phyloP scores from a whole-genome alignment of 345 rosid genomes.

The Geranium rotundifolium region DNA sequence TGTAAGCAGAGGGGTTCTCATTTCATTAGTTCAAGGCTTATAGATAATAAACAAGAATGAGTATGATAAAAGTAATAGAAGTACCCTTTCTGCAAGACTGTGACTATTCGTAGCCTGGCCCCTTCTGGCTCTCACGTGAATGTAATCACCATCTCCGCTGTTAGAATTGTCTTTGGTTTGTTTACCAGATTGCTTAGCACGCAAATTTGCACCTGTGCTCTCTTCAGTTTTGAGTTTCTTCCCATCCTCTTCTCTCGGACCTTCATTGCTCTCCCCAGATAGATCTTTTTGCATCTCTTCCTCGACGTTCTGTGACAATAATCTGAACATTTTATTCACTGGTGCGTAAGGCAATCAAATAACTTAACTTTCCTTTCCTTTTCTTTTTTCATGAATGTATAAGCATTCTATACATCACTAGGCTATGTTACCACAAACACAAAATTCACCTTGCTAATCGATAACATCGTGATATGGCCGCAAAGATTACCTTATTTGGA shows the following conservation, averaged over 20 bases:
- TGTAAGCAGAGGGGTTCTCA: conserved; percentile 17
- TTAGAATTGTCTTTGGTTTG: conserved; percentile 53
- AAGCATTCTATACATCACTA: not conserved
- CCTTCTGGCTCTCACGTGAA: conserved; percentile 88
- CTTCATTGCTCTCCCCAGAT: conserved; percentile 31
- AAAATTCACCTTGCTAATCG: not conserved
- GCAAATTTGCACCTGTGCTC: conserved; percentile 24
- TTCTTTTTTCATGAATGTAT: no score
- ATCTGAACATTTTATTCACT: conserved; percentile 8
- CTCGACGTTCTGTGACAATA: conserved; percentile 32
- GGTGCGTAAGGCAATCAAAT: not conserved
- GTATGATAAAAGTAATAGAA: conserved; percentile 4
- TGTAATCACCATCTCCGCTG: conserved; percentile 60
- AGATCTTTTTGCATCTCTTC: conserved; percentile 37
- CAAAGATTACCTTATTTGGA: conserved; percentile 42
- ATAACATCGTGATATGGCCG: no score
- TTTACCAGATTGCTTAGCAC: conserved; percentile 37
- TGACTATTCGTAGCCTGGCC: conserved; percentile 98
- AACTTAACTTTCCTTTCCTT: not conserved
- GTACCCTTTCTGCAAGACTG: conserved; percentile 95
- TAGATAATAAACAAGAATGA: not conserved
- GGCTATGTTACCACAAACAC: not conserved
- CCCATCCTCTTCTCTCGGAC: conserved; percentile 35
- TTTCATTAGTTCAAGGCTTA: conserved; percentile 7
- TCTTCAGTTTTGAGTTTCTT: conserved; percentile 52